phyloP scores from a whole-genome alignment of 208 protist genomes.

The Leishmania guyanensis region DNA sequence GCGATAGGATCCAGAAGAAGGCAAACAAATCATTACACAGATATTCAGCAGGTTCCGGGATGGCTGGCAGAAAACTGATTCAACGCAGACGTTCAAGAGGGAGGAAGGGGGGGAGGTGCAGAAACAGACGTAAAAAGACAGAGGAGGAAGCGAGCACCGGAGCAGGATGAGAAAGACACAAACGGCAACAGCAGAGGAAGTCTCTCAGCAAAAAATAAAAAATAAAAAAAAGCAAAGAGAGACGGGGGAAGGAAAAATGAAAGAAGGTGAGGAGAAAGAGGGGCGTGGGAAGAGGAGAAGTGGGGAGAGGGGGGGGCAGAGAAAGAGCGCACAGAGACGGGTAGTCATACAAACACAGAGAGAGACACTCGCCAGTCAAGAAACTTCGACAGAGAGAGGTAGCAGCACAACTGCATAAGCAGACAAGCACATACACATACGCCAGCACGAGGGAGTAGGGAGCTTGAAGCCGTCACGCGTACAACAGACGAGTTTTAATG shows the following conservation, averaged over 20 bases:
- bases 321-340: background rate
- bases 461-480: background rate
- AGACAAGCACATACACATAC: background rate
- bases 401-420: background rate
- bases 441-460: background rate
- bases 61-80: background rate
- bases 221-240: background rate
- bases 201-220: background rate
- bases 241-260: background rate
- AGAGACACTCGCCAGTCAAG: background rate
- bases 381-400: background rate
- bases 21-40: background rate
- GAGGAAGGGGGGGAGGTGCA: too few relatives aligned
- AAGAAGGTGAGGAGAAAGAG: background rate
- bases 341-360: background rate
- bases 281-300: background rate
- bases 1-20: background rate
- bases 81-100: background rate
- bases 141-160: background rate
- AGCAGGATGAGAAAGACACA: conserved; percentile 4
- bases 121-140: too few relatives aligned
- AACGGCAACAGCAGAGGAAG: background rate
- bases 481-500: background rate
- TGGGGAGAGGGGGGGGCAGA: background rate
- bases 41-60: background rate